phyloP scores from a whole-genome alignment of 306 rosid species.

The Echinosophora koreensis region DNA sequence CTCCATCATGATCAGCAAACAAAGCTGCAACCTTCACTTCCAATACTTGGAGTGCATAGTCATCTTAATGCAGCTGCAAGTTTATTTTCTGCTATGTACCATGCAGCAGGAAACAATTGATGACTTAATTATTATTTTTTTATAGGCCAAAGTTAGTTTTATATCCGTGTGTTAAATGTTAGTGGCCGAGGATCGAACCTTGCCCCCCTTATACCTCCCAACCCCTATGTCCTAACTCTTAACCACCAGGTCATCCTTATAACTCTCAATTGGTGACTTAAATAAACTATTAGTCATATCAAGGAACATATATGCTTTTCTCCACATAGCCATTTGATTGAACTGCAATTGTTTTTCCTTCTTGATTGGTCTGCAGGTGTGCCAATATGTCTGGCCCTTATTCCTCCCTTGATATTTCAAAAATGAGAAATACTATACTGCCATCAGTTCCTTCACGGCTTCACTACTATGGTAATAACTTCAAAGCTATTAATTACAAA shows the following conservation, averaged over 20 bases:
- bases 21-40: background rate
- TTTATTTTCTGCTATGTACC: background rate
- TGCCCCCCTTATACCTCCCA: too few species aligned
- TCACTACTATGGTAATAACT: conserved; percentile 52
- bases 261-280: too few species aligned
- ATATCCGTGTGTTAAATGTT: too few species aligned
- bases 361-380: conserved; percentile 32
- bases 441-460: conserved; percentile 45
- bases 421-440: conserved; percentile 62
- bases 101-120: background rate
- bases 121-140: background rate
- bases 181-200: too few species aligned
- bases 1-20: background rate
- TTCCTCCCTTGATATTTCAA: conserved; percentile 31
- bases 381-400: conserved; percentile 34
- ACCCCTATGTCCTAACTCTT: too few species aligned
- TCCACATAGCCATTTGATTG: conserved; percentile 27
- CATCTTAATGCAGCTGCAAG: conserved; percentile 12
- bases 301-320: background rate
- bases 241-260: too few species aligned
- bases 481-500: background rate
- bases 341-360: background rate
- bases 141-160: too few species aligned
- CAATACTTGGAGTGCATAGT: conserved; percentile 4
- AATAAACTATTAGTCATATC: background rate